phyloP scores from a whole-genome alignment of 1,139 yeast genomes.

The Diutina mesorugosa region DNA sequence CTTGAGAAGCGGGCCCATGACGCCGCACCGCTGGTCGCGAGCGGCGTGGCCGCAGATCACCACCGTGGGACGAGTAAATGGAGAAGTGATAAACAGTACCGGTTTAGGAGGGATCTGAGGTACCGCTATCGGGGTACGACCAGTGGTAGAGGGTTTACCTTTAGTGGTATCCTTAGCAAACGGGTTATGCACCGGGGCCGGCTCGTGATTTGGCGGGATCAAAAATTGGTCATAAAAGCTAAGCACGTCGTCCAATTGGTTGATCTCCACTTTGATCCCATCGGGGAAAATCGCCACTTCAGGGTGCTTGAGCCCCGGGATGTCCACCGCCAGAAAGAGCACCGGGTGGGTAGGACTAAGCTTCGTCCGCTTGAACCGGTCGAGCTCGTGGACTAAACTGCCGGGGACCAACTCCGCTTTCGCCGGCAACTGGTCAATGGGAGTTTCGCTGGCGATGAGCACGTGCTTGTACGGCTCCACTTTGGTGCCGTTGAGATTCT shows the following conservation, averaged over 20 bases:
- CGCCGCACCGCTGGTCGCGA: slow-evolving; percentile 58
- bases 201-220: slow-evolving; percentile 12
- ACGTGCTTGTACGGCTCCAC: slow-evolving; percentile 44
- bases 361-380: slow-evolving; percentile 14
- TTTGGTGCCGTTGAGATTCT: slow-evolving; percentile 32
- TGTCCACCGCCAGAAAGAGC: slow-evolving; percentile 29
- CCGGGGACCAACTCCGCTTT: slow-evolving; percentile 37
- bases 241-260: slow-evolving; percentile 14
- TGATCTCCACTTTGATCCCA: slow-evolving; percentile 22
- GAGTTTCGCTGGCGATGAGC: slow-evolving; percentile 31
- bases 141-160: neutral
- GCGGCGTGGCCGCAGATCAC: slow-evolving; percentile 55
- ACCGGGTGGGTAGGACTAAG: slow-evolving; percentile 37
- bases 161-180: slow-evolving; percentile 8
- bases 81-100: slow-evolving; percentile 10
- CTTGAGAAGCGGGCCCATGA: slow-evolving; percentile 41
- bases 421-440: slow-evolving; percentile 39
- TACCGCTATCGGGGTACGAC: neutral
- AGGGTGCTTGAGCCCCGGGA: slow-evolving; percentile 9
- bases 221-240: slow-evolving; percentile 32
- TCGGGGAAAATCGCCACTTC: slow-evolving; percentile 45
- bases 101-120: neutral
- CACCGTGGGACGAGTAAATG: slow-evolving; percentile 16
- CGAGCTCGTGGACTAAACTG: slow-evolving; percentile 24
- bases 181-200: slow-evolving; percentile 18